These are phyloP conservation scores for Apium graveolens DNA, from an alignment of 129 eudicot species.

Conservation along the genomic window DNA sequence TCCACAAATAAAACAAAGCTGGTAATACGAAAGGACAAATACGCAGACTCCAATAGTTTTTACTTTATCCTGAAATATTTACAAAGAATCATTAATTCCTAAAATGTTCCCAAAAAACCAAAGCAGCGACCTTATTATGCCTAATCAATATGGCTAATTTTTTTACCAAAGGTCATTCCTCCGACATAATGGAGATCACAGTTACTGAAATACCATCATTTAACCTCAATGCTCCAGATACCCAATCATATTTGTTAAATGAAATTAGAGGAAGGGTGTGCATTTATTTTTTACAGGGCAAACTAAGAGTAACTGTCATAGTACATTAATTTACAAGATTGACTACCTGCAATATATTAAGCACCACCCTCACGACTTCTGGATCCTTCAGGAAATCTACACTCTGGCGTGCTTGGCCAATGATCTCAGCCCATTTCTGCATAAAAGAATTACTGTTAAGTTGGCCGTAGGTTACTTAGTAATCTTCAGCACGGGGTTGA, in stretches of 20 bases:
- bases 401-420: constrained; percentile 96
- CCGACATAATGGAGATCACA: not conserved
- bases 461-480: not conserved
- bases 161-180: not conserved
- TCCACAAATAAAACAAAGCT: not conserved
- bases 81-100: not conserved
- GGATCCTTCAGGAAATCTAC: constrained; percentile 81
- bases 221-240: not conserved
- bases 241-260: not conserved
- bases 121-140: not conserved
- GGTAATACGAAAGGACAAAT: not conserved
- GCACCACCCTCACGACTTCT: constrained; percentile 83
- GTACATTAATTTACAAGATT: not conserved
- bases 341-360: constrained; percentile 90
- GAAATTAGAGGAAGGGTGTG: not conserved
- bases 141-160: not conserved
- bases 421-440: constrained; percentile 97
- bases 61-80: not conserved
- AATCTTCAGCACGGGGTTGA: not conserved
- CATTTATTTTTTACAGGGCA: no score
- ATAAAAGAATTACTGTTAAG: constrained; percentile 15
- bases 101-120: not conserved
- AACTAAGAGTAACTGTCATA: not conserved
- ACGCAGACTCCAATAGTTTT: not conserved
- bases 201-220: not conserved